Conservation (phyloP, 2,329 filamentous ascomycete species). For the Aspergillus tubingensis region DNA sequence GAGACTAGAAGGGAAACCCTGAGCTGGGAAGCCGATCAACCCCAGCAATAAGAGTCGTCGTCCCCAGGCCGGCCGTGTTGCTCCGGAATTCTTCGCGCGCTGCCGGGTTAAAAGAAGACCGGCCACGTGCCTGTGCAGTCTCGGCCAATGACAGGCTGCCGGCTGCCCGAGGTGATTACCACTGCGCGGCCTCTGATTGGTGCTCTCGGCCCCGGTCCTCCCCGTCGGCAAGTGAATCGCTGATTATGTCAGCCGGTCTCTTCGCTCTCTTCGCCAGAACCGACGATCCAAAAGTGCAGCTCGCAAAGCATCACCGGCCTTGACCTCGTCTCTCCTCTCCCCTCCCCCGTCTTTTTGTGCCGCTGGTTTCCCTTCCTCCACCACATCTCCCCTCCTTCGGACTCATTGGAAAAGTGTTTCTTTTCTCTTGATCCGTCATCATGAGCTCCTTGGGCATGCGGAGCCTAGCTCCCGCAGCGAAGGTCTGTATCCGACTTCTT, state of each 20-base stretch:
- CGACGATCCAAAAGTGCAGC: conserved; percentile 31
- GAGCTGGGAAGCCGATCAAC: background rate
- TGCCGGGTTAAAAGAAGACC: conserved; percentile 29
- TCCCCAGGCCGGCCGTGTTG: conserved; percentile 14
- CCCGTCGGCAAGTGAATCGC: conserved; percentile 36
- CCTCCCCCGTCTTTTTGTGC: conserved; percentile 10
- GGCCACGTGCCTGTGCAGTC: conserved; percentile 31
- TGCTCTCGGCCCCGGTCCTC: conserved; percentile 29
- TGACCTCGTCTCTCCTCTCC: conserved; percentile 18
- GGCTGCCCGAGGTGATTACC: conserved; percentile 41
- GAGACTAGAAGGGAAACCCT: background rate
- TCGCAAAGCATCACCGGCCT: conserved; percentile 21
- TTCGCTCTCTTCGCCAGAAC: conserved; percentile 26
- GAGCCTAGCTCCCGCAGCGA: conserved; percentile 52
- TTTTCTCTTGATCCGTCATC: conserved; percentile 38
- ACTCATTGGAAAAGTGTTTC: conserved; percentile 28
- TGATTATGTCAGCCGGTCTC: conserved; percentile 40
- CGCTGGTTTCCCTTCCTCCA: conserved; percentile 21
- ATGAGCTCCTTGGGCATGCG: conserved; percentile 55
- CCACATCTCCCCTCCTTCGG: conserved; percentile 27
- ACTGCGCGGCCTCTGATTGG: conserved; percentile 38
- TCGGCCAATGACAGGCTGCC: conserved; percentile 32
- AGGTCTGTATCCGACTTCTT: conserved; percentile 43
- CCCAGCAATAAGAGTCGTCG: background rate
- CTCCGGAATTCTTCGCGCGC: conserved; percentile 27